These are phyloP conservation scores for Sistotremastrum niveocremeum DNA, from an alignment of 768 basidiomycete genomes.

Conservation along the genomic window DNA sequence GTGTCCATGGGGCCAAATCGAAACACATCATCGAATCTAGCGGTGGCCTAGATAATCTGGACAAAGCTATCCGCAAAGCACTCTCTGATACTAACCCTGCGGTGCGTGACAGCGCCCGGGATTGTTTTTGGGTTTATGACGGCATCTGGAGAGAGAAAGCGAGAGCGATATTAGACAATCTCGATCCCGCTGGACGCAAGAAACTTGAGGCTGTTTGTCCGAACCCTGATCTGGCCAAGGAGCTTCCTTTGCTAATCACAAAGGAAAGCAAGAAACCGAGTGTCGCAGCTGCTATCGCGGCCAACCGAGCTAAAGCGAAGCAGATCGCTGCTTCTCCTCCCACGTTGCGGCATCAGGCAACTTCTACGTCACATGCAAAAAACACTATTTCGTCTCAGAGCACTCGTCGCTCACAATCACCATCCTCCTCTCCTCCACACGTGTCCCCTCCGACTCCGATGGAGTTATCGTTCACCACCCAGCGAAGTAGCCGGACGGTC, in stretches of 20 bases:
- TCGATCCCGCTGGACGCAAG: slow-evolving; percentile 62
- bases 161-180: slow-evolving; percentile 40
- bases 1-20: slow-evolving; percentile 52
- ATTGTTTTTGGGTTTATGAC: slow-evolving; percentile 71
- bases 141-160: slow-evolving; percentile 63
- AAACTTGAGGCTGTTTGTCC: slow-evolving; percentile 83
- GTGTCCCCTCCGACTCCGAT: neutral
- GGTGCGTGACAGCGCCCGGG: slow-evolving; percentile 61
- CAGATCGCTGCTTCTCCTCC: slow-evolving; percentile 75
- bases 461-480: too few species aligned
- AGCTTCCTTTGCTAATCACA: slow-evolving; percentile 36
- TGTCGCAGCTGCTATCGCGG: slow-evolving; percentile 77
- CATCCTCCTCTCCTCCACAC: too few species aligned
- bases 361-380: slow-evolving; percentile 48
- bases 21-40: slow-evolving; percentile 54
- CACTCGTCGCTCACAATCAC: neutral
- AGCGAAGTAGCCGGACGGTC: too few species aligned
- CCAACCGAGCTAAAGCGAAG: slow-evolving; percentile 79
- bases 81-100: slow-evolving; percentile 68
- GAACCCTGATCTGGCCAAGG: slow-evolving; percentile 28
- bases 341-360: slow-evolving; percentile 67
- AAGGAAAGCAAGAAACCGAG: slow-evolving; percentile 62
- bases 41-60: slow-evolving; percentile 57
- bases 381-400: slow-evolving; percentile 26
- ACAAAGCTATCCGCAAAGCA: slow-evolving; percentile 58